phyloP scores from a whole-genome alignment of 129 eudicot species.

The Cynara cardunculus region DNA sequence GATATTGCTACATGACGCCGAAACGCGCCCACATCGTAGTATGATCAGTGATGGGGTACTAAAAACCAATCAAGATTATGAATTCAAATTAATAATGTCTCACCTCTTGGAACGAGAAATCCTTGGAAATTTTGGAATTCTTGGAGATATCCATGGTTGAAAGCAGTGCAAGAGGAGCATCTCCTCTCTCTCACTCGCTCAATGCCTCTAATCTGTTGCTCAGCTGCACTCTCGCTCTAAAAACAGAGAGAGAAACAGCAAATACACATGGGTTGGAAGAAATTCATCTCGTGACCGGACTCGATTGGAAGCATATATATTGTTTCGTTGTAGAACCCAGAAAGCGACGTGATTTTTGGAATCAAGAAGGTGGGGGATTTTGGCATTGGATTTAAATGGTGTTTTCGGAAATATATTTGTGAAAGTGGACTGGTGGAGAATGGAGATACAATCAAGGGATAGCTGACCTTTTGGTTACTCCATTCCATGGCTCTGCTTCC shows the following conservation, averaged over 20 bases:
- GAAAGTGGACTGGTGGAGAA: neutral
- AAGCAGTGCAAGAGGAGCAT: constrained; percentile 53
- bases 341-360: constrained; percentile 22
- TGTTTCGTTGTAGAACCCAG: neutral
- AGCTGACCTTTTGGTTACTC: neutral
- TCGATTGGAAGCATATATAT: neutral
- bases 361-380: neutral
- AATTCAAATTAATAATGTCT: neutral
- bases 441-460: constrained; percentile 23
- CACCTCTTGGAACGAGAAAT: constrained; percentile 44
- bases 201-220: neutral
- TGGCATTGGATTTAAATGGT: neutral
- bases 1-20: neutral
- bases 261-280: neutral
- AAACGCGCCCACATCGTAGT: neutral
- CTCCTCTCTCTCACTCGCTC: constrained; percentile 3
- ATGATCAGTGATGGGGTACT: neutral
- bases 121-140: constrained; percentile 13
- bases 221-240: neutral
- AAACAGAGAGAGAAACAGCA: neutral
- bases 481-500: neutral
- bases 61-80: neutral
- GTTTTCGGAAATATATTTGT: neutral
- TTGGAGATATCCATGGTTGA: constrained; percentile 45
- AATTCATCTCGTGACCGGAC: constrained; percentile 5